phyloP scores from a whole-genome alignment of 2,329 filamentous ascomycete genomes.

The Fonsecaea pedrosoi region DNA sequence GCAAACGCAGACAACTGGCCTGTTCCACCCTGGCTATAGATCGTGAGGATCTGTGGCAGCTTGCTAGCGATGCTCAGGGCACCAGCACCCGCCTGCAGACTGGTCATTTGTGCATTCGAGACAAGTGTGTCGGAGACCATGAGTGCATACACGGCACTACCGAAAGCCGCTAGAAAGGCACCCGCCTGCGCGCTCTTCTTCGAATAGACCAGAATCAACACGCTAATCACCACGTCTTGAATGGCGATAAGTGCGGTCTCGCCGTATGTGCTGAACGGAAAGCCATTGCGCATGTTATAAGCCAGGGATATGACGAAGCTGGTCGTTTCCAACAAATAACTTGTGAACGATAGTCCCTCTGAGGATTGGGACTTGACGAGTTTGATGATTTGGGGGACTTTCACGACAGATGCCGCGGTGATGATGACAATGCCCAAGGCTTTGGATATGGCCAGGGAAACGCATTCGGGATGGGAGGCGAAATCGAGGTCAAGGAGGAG shows the following conservation, averaged over 20 bases:
- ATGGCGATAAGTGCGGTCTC: conserved; percentile 90
- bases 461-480: conserved; percentile 74
- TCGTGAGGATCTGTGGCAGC: conserved; percentile 87
- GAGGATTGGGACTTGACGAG: conserved; percentile 80
- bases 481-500: conserved; percentile 83
- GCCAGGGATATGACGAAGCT: conserved; percentile 87
- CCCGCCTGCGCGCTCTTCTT: conserved; percentile 72
- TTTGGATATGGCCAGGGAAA: conserved; percentile 91
- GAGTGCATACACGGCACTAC: conserved; percentile 71
- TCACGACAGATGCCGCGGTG: conserved; percentile 86
- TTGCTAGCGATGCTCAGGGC: conserved; percentile 86
- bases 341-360: conserved; percentile 83
- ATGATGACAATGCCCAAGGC: conserved; percentile 93
- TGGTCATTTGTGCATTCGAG: conserved; percentile 69
- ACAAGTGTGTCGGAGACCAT: conserved; percentile 70
- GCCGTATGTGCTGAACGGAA: conserved; percentile 95
- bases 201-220: conserved; percentile 83
- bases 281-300: conserved; percentile 89
- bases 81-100: conserved; percentile 84
- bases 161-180: conserved; percentile 78
- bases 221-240: conserved; percentile 89
- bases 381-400: conserved; percentile 96
- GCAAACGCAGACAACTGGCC: conserved; percentile 97
- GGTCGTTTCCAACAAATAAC: conserved; percentile 89
- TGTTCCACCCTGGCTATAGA: conserved; percentile 84